Conservation (phyloP, 2,329 filamentous ascomycete genomes). For the Leptographium procerum region DNA sequence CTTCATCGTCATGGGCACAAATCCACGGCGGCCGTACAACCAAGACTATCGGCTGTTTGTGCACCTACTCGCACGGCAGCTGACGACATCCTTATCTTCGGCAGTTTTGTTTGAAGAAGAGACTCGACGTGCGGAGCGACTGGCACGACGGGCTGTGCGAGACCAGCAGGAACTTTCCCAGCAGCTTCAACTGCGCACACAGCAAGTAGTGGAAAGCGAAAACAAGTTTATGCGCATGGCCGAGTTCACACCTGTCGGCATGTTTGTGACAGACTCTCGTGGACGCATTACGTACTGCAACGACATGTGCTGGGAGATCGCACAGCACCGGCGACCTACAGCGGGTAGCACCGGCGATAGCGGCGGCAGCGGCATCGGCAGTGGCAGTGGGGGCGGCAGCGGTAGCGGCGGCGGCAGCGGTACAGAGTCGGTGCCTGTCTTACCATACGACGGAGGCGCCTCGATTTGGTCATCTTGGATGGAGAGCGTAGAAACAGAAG, state of each 20-base stretch:
- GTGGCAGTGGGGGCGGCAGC: too few species aligned
- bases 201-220: constrained; percentile 56
- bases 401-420: neutral
- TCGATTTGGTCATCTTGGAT: constrained; percentile 45
- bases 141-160: constrained; percentile 61
- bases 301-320: constrained; percentile 66
- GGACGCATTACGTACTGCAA: constrained; percentile 72
- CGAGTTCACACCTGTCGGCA: constrained; percentile 70
- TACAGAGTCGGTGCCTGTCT: neutral
- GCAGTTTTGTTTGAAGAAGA: constrained; percentile 78
- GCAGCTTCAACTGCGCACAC: constrained; percentile 55
- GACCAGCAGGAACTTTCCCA: constrained; percentile 69
- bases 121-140: constrained; percentile 61
- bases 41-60: constrained; percentile 72
- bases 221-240: constrained; percentile 76
- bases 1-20: constrained; percentile 68
- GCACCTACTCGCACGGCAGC: constrained; percentile 60
- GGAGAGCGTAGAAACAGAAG: constrained; percentile 57
- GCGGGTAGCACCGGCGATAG: constrained; percentile 42
- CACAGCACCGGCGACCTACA: constrained; percentile 48
- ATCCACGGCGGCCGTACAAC: constrained; percentile 68
- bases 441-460: neutral
- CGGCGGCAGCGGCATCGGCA: neutral
- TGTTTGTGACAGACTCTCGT: constrained; percentile 67
- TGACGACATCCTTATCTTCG: constrained; percentile 70